phyloP scores from a whole-genome alignment of 208 protist genomes.

The Wallacemonas rigidus region DNA sequence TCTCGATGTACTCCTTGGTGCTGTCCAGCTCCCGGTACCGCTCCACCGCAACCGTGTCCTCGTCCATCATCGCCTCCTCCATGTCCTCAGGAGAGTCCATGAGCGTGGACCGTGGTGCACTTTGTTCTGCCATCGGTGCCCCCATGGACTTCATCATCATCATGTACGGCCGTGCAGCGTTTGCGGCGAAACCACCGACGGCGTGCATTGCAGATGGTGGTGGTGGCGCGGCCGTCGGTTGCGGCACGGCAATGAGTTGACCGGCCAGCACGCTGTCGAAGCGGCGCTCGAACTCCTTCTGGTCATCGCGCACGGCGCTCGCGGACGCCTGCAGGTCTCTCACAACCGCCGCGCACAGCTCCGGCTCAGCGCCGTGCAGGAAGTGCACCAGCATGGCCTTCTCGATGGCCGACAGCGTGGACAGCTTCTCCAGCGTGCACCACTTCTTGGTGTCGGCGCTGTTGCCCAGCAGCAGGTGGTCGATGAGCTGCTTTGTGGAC shows the following conservation, averaged over 20 bases:
- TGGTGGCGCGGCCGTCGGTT: not conserved
- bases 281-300: constrained; percentile 19
- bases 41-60: constrained; percentile 3
- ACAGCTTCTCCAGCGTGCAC: not conserved
- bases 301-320: not conserved
- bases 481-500: constrained; percentile 19
- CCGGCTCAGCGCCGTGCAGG: constrained; percentile 8
- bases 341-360: constrained; percentile 12
- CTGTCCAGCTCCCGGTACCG: constrained; percentile 16
- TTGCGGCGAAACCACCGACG: not conserved
- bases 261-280: constrained; percentile 20
- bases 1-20: constrained; percentile 26
- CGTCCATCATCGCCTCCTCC: constrained; percentile 8
- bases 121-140: not conserved
- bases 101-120: too few relatives aligned
- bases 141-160: not conserved
- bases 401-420: constrained; percentile 12
- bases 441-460: not conserved
- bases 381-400: constrained; percentile 17
- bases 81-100: not conserved
- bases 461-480: constrained; percentile 22
- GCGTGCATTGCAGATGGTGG: not conserved
- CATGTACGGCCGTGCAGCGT: not conserved
- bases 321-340: not conserved
- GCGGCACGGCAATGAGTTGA: not conserved